Base-by-base conservation (phyloP, 495 filamentous ascomycete genomes). In the Annulohypoxylon maeteangense region DNA sequence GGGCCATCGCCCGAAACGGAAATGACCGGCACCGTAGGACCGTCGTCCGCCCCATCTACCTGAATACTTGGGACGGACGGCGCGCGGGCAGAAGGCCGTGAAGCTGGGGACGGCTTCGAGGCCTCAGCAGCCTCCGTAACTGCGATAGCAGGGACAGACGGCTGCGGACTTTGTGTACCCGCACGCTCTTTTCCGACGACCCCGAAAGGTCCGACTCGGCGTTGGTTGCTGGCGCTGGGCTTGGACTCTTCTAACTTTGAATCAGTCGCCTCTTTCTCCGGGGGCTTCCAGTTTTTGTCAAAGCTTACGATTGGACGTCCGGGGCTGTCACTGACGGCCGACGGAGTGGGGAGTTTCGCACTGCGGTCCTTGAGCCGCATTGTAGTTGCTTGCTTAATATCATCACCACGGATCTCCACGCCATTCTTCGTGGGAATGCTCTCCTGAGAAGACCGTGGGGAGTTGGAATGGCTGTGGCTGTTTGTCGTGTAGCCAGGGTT, bases 231-330 rank as follows among this genome's bases (percentile, higher is more conserved):
- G 27, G 14, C 16, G 61, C 22, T 55, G 58, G 67, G 51, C 78
- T 74, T 66, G 74, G 74, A 77, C 75, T 74, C 75, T 71, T 79
- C 78, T 87, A 84, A 80, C 76, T 82, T 83, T 56, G 78, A 76
- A 86, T 87, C 85, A 87, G 84, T 80, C 81, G 85, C 81, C 78
- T 85, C 85, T 62, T 75, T 56, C 74, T 81, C 85, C 68, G 78
- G 83, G 61, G 92, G 87, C 81, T 89, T 91, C 93, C 92, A 95
- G 78, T 89, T 83, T 71, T 83, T 84, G 78, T 94, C 88, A 83
- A 97, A 97, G 85, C 94, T 97, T 82, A 97, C 93, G 79, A 97
- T 97, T 56, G 93, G 94, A 74, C 94, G 87, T 58, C 92, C 92
- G 59, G 90, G 88, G 67, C 85, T 90, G 80, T 96, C 89, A 81